Evolutionary conservation across 441 rosid species (phyloP), one percentile per base, ranked within the genome.

Genomic region (Populus tomentosa): DNA sequence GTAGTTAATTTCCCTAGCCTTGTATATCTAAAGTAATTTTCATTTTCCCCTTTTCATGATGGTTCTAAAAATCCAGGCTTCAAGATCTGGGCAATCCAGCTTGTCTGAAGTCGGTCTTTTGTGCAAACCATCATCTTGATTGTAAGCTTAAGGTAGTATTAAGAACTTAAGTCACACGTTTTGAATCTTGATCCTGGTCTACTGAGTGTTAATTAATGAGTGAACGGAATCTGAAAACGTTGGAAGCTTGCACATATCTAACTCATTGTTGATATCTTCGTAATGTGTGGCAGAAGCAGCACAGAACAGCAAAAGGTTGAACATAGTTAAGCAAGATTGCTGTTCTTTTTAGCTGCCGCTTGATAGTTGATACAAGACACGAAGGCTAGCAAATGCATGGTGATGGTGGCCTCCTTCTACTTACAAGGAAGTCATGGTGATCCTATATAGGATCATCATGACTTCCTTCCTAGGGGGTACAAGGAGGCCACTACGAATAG

Each of bases 61-160:
- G 69, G 59, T 70, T 67, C 50, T 23, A 53, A 35, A 23, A 59
- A 66, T 36, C 40, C 46, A 68, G 76, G 46, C 76, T 63, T 66
- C 40, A 61, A 61, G 63, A 28, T n/a, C 36, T 40, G 50, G 73
- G 61, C 63, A 68, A 66, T 38, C 65, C 69, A 50, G 50, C 64
- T 77, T 46, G 26, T 38, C 7, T 59, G 18, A 46, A 32, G 56
- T 8, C 42, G 10, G 38, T 28, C 53, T 50, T 71, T 73, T 7
- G 26, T 33, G 67, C 35, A 32, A 50, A 71, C 30, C 46, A 69
- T 62, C 59, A 13, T 38, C 11, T 5, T 5, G 73, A 42, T 67
- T 77, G 73, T 26, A 21, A 28, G 67, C 18, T 64, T 33, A 46
- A 6, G 28, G 56, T 65, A 72, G 33, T 40, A 21, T 76, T 30